Evolutionary conservation across 2,329 filamentous ascomycete genomes (phyloP), one percentile per base, ranked within the genome.

Genomic region (Lachnellula suecica): DNA sequence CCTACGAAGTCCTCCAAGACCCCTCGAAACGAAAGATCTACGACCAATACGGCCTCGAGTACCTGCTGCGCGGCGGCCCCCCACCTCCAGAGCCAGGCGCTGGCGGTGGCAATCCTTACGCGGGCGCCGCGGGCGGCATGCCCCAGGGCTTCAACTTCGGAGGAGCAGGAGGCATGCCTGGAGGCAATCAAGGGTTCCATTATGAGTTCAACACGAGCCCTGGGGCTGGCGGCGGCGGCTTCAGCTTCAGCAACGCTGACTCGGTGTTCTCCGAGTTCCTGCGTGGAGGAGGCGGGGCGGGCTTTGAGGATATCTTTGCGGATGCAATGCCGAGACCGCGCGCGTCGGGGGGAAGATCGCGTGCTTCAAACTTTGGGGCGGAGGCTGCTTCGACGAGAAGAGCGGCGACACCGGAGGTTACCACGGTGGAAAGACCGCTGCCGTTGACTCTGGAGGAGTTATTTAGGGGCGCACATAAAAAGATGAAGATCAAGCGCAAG

Each of bases 401-500:
- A 37, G 55, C 58, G n/a, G 70, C 78, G 4, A 90, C 90, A 3
- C 89, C 91, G 0, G 93, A 97, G 68, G 89, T 96, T 17, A 91
- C 91, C 0, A 92, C 95, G 1, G 87, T 97, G 10, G 93, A 97
- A 73, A 87, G 89, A 65, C 84, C 88, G 42, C 71, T 99, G 57
- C 83, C 86, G 2, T 76, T 99, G 20, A 84, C 88, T 2, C 75
- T 99, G 29, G 94, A 99, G 71, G 94, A 99, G 66, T 74, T 97
- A 56, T 97, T 84, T 75, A 85, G 81, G 23, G 94, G 94, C 37
- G 84, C 85, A 31, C 91, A 88, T 44, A 99, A 99, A 82, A 97
- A 96, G 79, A 91, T 99, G 81, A 96, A 94, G 76, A 96, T 97
- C 59, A 97, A 96, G 78, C 84, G 93, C 66, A 97, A 97, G 83